Percentiles rank a stretch among this genome's conserved stretches.
phyloP scores from a whole-genome alignment of 139 green algal genomes.

The Trebouxia sp. region DNA sequence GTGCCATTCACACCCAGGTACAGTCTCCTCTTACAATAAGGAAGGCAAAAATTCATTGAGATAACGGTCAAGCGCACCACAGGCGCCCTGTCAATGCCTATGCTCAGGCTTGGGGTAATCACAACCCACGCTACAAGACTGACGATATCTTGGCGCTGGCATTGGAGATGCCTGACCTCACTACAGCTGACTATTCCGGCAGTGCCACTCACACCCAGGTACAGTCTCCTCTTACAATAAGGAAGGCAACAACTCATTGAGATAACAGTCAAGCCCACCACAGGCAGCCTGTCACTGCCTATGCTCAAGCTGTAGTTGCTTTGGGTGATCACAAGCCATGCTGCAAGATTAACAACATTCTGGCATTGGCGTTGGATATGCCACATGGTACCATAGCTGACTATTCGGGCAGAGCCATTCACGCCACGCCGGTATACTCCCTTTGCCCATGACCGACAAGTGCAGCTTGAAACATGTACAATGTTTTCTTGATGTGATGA shows the following conservation, averaged over 20 bases:
- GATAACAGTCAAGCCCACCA: slow-evolving; percentile 38
- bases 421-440: too few relatives aligned
- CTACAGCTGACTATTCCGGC: slow-evolving; percentile 58
- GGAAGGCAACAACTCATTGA: too few relatives aligned
- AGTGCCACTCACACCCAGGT: neutral
- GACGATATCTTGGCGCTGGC: slow-evolving; percentile 82
- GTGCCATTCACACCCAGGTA: neutral
- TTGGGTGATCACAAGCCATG: slow-evolving; percentile 76
- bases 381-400: slow-evolving; percentile 72
- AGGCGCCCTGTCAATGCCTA: slow-evolving; percentile 38
- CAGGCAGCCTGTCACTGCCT: slow-evolving; percentile 36
- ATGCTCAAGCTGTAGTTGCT: slow-evolving; percentile 50
- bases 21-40: too few relatives aligned
- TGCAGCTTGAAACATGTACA: too few relatives aligned
- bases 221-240: too few relatives aligned
- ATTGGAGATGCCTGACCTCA: slow-evolving; percentile 74
- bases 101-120: slow-evolving; percentile 64
- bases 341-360: slow-evolving; percentile 81
- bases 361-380: slow-evolving; percentile 77
- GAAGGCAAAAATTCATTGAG: too few relatives aligned
- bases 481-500: too few relatives aligned
- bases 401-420: slow-evolving; percentile 22
- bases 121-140: slow-evolving; percentile 75
- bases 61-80: slow-evolving; percentile 31
- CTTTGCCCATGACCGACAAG: too few relatives aligned